phyloP scores from a whole-genome alignment of 2,329 filamentous ascomycete species.

The Ophiostoma sp. region DNA sequence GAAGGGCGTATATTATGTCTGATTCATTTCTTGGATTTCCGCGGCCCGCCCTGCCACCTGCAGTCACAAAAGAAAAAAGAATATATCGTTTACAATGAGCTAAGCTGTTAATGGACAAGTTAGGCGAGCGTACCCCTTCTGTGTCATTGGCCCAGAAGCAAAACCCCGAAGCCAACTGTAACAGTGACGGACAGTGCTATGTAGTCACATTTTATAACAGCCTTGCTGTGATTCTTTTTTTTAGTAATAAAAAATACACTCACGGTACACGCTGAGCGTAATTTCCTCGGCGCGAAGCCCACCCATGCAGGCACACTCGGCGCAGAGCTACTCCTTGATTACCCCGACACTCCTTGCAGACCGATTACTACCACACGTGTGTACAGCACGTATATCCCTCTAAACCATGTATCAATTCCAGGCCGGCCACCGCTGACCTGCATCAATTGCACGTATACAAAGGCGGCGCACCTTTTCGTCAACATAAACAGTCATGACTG shows the following conservation, averaged over 20 bases:
- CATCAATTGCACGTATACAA: not conserved
- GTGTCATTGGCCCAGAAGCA: not conserved
- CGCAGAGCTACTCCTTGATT: not conserved
- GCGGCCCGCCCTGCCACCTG: not conserved
- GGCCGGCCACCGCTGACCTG: not conserved
- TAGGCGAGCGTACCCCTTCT: not conserved
- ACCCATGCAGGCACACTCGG: not conserved
- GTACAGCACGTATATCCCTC: not conserved
- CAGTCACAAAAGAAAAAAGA: not conserved
- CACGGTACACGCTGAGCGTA: not conserved
- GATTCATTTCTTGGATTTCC: not conserved
- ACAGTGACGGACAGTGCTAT: not conserved
- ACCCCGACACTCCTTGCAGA: not conserved
- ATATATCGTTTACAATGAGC: not conserved
- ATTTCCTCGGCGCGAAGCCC: not conserved
- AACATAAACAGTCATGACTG: not conserved
- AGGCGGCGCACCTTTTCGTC: not conserved
- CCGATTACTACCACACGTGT: not conserved
- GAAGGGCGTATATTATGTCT: not conserved
- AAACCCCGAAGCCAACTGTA: not conserved
- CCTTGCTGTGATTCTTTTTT: not conserved
- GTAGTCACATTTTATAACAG: not conserved
- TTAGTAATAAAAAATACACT: too few species aligned
- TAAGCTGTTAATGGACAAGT: not conserved
- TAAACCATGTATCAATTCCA: not conserved